These are phyloP conservation scores for Yarrowia hollandica DNA, from an alignment of 805 yeast genomes.

Conservation along the genomic window DNA sequence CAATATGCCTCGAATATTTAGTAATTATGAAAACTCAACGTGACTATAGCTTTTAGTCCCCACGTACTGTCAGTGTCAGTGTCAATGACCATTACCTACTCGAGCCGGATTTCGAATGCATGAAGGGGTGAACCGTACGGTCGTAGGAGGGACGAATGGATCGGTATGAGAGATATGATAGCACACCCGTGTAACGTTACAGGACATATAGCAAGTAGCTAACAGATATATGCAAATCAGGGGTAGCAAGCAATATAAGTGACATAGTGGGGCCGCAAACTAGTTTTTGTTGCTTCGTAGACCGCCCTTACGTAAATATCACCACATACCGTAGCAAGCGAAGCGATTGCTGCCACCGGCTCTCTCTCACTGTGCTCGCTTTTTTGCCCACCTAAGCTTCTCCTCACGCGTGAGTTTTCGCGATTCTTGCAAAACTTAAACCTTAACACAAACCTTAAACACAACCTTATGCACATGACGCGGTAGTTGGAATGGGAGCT, in stretches of 20 bases:
- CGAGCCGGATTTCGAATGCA: too few relatives aligned
- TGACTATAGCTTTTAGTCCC: background rate
- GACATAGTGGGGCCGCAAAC: too few relatives aligned
- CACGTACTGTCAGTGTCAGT: background rate
- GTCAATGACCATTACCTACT: too few relatives aligned
- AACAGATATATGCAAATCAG: background rate
- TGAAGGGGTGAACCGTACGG: too few relatives aligned
- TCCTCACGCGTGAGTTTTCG: constrained; percentile 28
- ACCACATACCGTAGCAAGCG: background rate
- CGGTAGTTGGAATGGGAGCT: constrained; percentile 28
- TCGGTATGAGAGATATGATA: background rate
- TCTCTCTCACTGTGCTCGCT: background rate
- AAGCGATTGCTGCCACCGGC: background rate
- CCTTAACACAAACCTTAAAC: background rate
- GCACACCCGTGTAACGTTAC: too few relatives aligned
- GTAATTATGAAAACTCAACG: background rate
- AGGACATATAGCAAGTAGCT: too few relatives aligned
- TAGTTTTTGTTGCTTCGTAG: background rate
- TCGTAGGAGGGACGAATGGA: too few relatives aligned
- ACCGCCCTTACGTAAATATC: background rate
- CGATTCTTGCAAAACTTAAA: constrained; percentile 1
- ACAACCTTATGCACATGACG: constrained; percentile 11
- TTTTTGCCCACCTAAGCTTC: constrained; percentile 23
- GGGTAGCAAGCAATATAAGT: too few relatives aligned
- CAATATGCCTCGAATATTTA: too few relatives aligned